phyloP scores from a whole-genome alignment of 129 eudicot genomes.

The Flaveria ramosissima region DNA sequence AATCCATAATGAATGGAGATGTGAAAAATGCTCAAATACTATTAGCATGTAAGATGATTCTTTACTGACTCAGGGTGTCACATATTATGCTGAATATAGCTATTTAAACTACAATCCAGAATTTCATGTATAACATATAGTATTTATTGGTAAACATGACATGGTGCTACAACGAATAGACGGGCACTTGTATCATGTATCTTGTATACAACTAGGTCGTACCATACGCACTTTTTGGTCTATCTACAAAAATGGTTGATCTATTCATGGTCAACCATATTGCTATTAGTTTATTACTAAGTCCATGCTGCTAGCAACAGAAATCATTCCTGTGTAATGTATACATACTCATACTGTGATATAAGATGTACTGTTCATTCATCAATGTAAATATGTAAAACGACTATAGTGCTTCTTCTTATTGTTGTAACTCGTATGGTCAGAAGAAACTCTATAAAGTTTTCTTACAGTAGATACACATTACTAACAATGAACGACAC shows the following conservation, averaged over 20 bases:
- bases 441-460: background rate
- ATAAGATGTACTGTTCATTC: background rate
- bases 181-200: no score
- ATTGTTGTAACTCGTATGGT: background rate
- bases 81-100: background rate
- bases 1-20: background rate
- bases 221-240: background rate
- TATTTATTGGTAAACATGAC: background rate
- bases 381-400: constrained; percentile 18
- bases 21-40: constrained; percentile 1
- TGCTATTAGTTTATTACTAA: no score
- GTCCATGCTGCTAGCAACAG: background rate
- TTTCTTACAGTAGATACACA: background rate
- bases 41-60: constrained; percentile 1
- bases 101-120: no score
- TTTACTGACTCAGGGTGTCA: background rate
- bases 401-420: background rate
- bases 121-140: background rate
- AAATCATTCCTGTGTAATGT: no score
- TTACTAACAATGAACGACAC: background rate
- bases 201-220: no score
- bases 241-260: background rate
- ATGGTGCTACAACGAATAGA: constrained; percentile 4
- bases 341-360: no score
- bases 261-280: no score